Evolutionary conservation across 2,329 filamentous ascomycete genomes (phyloP).

Genomic region (Monilinia aucupariae): DNA sequence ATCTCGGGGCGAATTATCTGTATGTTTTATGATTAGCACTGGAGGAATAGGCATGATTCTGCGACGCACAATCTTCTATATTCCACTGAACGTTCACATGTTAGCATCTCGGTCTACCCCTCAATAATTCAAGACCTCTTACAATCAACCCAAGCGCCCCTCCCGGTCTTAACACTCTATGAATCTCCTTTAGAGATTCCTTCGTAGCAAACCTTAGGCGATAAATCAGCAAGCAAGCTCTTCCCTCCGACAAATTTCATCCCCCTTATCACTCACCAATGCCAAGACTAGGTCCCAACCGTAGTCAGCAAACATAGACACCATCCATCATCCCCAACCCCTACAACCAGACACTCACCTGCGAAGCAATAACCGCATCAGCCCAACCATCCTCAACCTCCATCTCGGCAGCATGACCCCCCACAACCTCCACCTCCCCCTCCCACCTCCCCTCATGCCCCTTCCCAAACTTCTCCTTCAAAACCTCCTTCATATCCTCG

Average conservation of each 20-base stretch:
- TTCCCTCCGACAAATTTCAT: neutral
- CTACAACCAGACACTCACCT: slow-evolving; percentile 45
- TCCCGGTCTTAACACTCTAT: slow-evolving; percentile 56
- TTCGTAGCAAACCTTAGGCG: slow-evolving; percentile 57
- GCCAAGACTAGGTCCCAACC: slow-evolving; percentile 42
- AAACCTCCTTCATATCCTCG: slow-evolving; percentile 56
- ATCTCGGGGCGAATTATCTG: slow-evolving; percentile 57
- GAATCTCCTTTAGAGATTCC: slow-evolving; percentile 59
- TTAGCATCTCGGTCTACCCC: neutral
- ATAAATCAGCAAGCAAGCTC: slow-evolving; percentile 4
- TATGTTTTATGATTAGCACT: slow-evolving; percentile 16
- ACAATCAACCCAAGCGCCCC: slow-evolving; percentile 56
- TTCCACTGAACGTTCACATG: slow-evolving; percentile 49
- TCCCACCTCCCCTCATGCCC: slow-evolving; percentile 47
- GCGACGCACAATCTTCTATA: slow-evolving; percentile 58
- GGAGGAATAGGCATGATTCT: slow-evolving; percentile 8
- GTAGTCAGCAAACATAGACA: slow-evolving; percentile 14
- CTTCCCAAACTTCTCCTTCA: slow-evolving; percentile 53
- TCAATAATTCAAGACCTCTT: neutral
- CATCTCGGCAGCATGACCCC: slow-evolving; percentile 55
- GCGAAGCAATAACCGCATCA: slow-evolving; percentile 61
- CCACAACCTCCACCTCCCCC: slow-evolving; percentile 40
- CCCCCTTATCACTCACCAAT: slow-evolving; percentile 32
- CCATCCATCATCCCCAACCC: neutral
- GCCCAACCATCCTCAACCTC: slow-evolving; percentile 52